Evolutionary conservation across 352 stramenopile species (phyloP), one percentile per base, ranked within the genome.

Genomic region (Aphanomyces stellatus): DNA sequence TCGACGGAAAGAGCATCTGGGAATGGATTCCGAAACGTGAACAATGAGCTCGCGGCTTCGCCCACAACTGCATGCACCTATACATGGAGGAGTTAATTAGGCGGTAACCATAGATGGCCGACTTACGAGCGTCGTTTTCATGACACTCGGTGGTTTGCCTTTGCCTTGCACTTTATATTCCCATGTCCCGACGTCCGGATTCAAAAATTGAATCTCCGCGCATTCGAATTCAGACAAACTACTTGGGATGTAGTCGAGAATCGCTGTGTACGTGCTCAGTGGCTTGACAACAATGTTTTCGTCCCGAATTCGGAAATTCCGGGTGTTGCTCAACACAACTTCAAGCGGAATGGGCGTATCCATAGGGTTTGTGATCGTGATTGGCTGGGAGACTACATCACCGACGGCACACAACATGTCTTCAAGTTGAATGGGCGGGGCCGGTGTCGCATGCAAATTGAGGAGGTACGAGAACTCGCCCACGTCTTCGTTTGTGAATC

Each of bases 401-500:
- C 93, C 92, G 0, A 98, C 88, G 8, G 84, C 82, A 48, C 86
- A 96, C 0, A 62, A 73, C 74, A 98, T 96, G 53, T 87, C 71
- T 6, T 82, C 73, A 6, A 98, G 71, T 25, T 70, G 60, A 10
- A 85, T 78, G 0, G 76, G 66, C 8, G 70, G 51, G 0, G 90
- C 76, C 5, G 72, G 41, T n/a, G 84, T 76, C 6, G 90, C 92
- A 0, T 78, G 30, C 6, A 98, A 73, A 30, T 86, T 65, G 3
- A 98, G 76, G 3, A 86, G 67, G 61, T 98, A 98, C 89, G 93
- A 98, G 42, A 98, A 96, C 71, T 98, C 89, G 0, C 94, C 94
- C 8, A 97, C 88, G 17, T 80, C 73, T 24, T 95, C 85, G 55
- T 95, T 96, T 0, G 82, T 78, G 66, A 98, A 98, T 2, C 91